Evolutionary conservation across 2,329 filamentous ascomycete genomes (phyloP).

Genomic region (Pseudopyrenochaeta lycopersici): DNA sequence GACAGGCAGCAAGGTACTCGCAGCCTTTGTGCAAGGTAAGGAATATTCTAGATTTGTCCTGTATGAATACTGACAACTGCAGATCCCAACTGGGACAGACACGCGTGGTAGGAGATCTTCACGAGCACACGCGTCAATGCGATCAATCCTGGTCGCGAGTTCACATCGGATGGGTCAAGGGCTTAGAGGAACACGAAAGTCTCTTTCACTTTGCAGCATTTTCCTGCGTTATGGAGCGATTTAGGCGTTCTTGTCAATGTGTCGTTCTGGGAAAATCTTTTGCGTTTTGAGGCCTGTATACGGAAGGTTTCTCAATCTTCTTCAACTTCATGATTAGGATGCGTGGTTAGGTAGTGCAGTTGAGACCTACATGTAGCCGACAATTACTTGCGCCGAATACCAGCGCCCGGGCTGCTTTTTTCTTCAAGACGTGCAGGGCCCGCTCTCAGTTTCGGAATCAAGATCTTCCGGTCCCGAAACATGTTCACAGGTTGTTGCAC

Average conservation of each 20-base stretch:
- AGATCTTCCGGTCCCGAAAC: no score
- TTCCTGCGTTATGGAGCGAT: conserved; percentile 34
- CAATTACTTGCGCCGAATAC: no score
- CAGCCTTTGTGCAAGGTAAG: conserved; percentile 93
- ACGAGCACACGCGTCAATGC: not conserved
- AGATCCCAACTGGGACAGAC: conserved; percentile 87
- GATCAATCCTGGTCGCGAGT: conserved; percentile 24
- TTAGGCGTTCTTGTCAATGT: conserved; percentile 25
- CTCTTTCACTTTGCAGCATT: conserved; percentile 15
- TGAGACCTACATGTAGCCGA: no score
- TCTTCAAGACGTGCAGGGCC: no score
- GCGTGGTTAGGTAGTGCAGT: no score
- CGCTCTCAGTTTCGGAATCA: no score
- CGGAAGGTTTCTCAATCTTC: conserved; percentile 8
- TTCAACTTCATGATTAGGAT: not conserved
- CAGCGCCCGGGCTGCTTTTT: no score
- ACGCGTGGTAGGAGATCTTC: conserved; percentile 42
- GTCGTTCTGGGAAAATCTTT: conserved; percentile 3
- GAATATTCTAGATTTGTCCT: not conserved
- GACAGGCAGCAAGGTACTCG: conserved; percentile 96
- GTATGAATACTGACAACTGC: conserved; percentile 19
- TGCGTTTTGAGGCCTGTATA: conserved; percentile 1
- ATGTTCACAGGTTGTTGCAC: no score
- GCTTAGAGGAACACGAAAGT: not conserved
- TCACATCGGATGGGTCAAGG: conserved; percentile 14